These are phyloP conservation scores for Penicillium polonicum DNA, from an alignment of 2,329 filamentous ascomycete species.

Conservation along the genomic window DNA sequence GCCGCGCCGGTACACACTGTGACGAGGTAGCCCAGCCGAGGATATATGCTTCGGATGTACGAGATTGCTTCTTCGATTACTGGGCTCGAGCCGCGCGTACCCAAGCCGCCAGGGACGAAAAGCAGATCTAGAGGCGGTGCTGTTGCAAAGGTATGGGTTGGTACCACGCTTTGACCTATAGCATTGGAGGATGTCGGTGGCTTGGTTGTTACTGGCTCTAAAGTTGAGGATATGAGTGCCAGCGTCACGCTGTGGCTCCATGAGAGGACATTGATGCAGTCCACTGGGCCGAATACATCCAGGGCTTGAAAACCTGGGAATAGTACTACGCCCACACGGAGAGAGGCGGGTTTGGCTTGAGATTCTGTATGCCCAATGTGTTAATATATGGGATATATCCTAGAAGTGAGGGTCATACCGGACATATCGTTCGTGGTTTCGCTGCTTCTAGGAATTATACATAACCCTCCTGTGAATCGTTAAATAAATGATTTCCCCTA, in stretches of 20 bases:
- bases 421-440: background rate
- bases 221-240: slow-evolving; percentile 32
- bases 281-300: slow-evolving; percentile 49
- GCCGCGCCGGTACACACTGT: slow-evolving; percentile 67
- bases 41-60: slow-evolving; percentile 49
- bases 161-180: slow-evolving; percentile 41
- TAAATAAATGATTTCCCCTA: background rate
- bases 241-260: slow-evolving; percentile 24
- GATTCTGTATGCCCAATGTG: background rate
- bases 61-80: slow-evolving; percentile 40
- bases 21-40: slow-evolving; percentile 55
- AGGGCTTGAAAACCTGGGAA: slow-evolving; percentile 46
- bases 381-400: background rate
- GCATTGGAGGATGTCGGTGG: slow-evolving; percentile 25
- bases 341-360: background rate
- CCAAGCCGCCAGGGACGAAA: slow-evolving; percentile 64
- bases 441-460: too few relatives aligned
- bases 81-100: slow-evolving; percentile 38
- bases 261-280: slow-evolving; percentile 42
- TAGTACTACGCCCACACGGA: slow-evolving; percentile 27
- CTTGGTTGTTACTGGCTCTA: slow-evolving; percentile 36
- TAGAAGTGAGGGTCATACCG: background rate
- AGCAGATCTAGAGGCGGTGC: slow-evolving; percentile 60
- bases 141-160: slow-evolving; percentile 56
- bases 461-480: too few relatives aligned